Conservation (phyloP, 2,329 filamentous ascomycete genomes). For the Stromatinia cepivora region DNA sequence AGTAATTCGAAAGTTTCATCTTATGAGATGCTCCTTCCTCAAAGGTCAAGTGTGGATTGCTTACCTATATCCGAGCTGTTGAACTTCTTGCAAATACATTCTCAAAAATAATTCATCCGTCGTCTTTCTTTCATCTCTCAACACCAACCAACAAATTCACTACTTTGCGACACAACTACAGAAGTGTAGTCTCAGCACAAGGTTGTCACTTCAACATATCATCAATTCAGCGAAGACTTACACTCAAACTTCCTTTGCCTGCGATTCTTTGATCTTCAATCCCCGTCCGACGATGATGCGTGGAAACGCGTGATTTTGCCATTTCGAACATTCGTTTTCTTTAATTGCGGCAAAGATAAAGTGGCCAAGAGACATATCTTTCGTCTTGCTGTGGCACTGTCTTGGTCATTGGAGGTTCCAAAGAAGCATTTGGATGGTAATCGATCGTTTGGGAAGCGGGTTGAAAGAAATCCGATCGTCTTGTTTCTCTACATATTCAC, state of each 20-base stretch:
- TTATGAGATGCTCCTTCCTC: not conserved
- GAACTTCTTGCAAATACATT: not conserved
- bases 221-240: not conserved
- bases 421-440: not conserved
- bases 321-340: not conserved
- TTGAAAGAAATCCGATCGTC: not conserved
- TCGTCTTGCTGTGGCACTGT: not conserved
- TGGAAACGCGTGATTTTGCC: not conserved
- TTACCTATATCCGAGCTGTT: not conserved
- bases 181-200: not conserved
- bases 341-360: not conserved
- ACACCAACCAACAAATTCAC: not conserved
- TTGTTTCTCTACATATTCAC: not conserved
- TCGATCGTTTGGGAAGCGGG: too few relatives aligned
- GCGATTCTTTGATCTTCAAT: not conserved
- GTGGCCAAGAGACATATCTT: not conserved
- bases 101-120: not conserved
- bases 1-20: not conserved
- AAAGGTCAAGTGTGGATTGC: too few relatives aligned
- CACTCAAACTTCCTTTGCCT: not conserved
- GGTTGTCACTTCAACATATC: not conserved
- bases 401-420: not conserved
- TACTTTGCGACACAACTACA: not conserved
- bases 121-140: not conserved
- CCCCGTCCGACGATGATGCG: not conserved